Evolutionary conservation across 2,329 filamentous ascomycete genomes (phyloP).

Genomic region (Grosmannia huntii): DNA sequence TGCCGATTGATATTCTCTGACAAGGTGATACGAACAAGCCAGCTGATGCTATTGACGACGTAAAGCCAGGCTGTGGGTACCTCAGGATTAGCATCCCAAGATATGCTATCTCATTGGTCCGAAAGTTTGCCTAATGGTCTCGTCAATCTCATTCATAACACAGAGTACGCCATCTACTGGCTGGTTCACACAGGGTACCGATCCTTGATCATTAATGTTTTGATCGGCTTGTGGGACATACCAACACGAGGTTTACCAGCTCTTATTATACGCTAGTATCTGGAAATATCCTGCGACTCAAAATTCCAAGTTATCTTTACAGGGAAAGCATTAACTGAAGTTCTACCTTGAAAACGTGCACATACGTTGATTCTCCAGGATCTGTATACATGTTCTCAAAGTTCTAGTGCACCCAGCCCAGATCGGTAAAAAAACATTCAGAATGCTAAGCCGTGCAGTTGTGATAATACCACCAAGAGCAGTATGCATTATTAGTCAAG

Average conservation of each 20-base stretch:
- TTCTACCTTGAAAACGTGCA: neutral
- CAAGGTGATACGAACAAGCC: no score
- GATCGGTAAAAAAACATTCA: neutral
- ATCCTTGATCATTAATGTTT: neutral
- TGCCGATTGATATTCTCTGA: no score
- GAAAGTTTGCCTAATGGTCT: no score
- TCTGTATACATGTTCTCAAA: neutral
- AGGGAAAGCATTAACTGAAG: neutral
- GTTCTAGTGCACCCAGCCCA: neutral
- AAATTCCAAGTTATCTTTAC: neutral
- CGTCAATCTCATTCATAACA: no score
- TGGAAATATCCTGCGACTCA: neutral
- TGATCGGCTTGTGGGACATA: neutral
- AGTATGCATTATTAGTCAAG: neutral
- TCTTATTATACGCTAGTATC: neutral
- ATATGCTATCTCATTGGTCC: no score
- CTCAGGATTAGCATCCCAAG: no score
- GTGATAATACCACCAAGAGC: neutral
- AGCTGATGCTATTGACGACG: no score
- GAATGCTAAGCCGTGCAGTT: neutral
- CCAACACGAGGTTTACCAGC: neutral
- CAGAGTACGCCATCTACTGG: neutral
- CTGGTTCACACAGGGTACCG: neutral
- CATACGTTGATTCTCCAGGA: neutral
- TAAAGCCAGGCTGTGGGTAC: no score